Percentiles rank a stretch among this genome's conserved stretches.
These are phyloP conservation scores for Acanthamoeba castellanii DNA, from an alignment of 208 protist species.

Conservation along the genomic window DNA sequence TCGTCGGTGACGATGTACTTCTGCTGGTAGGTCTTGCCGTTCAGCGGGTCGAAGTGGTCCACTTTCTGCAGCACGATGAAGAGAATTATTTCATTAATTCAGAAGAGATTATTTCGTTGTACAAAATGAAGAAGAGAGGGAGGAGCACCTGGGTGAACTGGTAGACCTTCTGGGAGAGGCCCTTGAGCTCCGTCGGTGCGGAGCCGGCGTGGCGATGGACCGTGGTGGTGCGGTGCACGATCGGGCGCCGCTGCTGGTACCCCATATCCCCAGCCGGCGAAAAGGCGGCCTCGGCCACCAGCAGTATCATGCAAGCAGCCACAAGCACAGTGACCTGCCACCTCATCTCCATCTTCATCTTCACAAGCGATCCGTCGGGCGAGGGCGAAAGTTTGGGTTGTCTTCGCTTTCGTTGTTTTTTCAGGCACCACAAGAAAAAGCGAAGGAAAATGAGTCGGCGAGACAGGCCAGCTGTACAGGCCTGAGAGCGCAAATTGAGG, in stretches of 20 bases:
- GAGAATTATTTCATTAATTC: not conserved
- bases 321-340: not conserved
- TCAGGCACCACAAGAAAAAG: not conserved
- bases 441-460: not conserved
- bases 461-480: not conserved
- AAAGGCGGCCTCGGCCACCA: not conserved
- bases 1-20: conserved; percentile 61
- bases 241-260: not conserved
- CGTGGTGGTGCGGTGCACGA: conserved; percentile 48
- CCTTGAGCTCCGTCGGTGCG: not conserved
- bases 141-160: conserved; percentile 2
- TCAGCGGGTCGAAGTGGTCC: conserved; percentile 71
- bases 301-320: not conserved
- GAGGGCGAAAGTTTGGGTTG: no score
- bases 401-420: not conserved
- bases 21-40: conserved; percentile 58
- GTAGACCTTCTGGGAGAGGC: not conserved
- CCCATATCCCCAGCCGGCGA: not conserved
- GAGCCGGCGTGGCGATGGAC: not conserved
- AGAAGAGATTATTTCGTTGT: not conserved
- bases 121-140: not conserved
- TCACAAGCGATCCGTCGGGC: not conserved
- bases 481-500: no score
- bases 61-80: conserved; percentile 38
- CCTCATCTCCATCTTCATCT: not conserved